These are phyloP conservation scores for Arthrinium puccinioides DNA, from an alignment of 2,329 filamentous ascomycete genomes.

Conservation along the genomic window DNA sequence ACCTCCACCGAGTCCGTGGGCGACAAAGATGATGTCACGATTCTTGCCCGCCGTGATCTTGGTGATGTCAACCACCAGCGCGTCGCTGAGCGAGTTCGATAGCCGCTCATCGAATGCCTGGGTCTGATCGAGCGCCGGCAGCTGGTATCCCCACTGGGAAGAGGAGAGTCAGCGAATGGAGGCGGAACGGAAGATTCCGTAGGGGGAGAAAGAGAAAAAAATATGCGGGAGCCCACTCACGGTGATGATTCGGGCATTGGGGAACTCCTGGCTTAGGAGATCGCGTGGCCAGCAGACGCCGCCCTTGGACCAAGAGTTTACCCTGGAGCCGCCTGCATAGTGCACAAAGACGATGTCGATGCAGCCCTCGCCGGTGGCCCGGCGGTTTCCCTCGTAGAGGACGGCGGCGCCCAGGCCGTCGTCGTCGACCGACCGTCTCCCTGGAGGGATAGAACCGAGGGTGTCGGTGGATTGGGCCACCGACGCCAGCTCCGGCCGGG, in stretches of 20 bases:
- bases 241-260: slow-evolving; percentile 2
- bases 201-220: neutral
- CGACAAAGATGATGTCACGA: slow-evolving; percentile 5
- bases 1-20: slow-evolving; percentile 4
- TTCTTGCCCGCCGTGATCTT: neutral
- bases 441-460: neutral
- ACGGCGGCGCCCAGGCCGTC: neutral
- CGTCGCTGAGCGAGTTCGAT: neutral
- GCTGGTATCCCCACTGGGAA: neutral
- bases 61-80: neutral
- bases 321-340: neutral
- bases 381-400: neutral
- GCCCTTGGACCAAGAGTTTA: slow-evolving; percentile 1
- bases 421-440: neutral
- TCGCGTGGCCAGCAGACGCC: slow-evolving; percentile 5
- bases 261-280: slow-evolving; percentile 2
- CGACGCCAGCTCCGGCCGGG: neutral
- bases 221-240: neutral
- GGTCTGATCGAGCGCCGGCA: neutral
- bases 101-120: neutral
- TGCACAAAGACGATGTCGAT: slow-evolving; percentile 6
- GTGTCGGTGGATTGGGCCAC: neutral
- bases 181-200: neutral
- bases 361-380: too few relatives aligned
- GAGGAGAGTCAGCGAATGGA: neutral